Base-by-base conservation (phyloP, 2,329 filamentous ascomycete genomes). In the Cercospora berteroae region DNA sequence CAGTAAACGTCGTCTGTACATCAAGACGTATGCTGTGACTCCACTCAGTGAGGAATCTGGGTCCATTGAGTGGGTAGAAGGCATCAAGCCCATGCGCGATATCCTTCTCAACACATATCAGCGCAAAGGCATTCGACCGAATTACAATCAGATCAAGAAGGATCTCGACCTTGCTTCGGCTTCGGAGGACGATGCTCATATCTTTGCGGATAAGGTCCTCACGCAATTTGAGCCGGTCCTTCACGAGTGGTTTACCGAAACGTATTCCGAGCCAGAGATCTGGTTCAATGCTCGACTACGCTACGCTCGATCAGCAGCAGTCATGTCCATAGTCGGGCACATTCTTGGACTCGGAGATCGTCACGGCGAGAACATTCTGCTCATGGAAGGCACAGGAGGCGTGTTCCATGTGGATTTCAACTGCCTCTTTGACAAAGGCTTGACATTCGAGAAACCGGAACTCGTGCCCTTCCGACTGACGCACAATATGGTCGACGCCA, bases 271-370 rank as follows among this genome's bases (percentile, higher is more conserved):
- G 76, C 94, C 96, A 4, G 92, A 92, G 12, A 86, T 90, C 1
- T 99, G 95, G 95, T 96, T 99, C 79, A 87, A 89, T 2, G 94
- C 94, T 9, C 88, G 95, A 7, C 84, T 98, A 55, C 88, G 89
- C 57, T 99, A 98, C 80, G 96, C 95, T 2, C 88, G 95, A 4
- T 96, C 95, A 0, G 94, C 92, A 75, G 95, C 96, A 10, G 95
- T 99, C 72, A 99, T 99, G 94, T 97, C 93, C n/a, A 99, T 99
- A 87, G 93, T 97, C 4, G 95, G 95, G 60, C 96, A 96, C 65
- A 94, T 98, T 59, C 86, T 99, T 4, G 95, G 88, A 68, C 84
- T 99, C 0, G 95, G 95, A 44, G 95, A 99, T 80, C 89, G 95
- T 4, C 95, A 99, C 80, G 94, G 94, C 67, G 95, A 99, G 79